Percentiles rank a stretch among this genome's conserved stretches.
phyloP scores from a whole-genome alignment of 1,139 yeast species.

The Lodderomyces beijingensis region DNA sequence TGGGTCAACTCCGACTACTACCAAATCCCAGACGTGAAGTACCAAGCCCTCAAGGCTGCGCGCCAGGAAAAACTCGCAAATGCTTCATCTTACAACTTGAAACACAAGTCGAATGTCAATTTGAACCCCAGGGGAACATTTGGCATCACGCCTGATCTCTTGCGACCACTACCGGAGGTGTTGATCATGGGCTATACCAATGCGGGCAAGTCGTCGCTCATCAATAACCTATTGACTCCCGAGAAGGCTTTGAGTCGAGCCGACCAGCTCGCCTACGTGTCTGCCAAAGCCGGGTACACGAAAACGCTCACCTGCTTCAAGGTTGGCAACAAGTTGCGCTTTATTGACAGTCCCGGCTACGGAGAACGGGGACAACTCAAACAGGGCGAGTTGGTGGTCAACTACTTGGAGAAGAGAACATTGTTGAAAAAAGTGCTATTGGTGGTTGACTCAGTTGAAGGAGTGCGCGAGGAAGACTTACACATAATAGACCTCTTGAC shows the following conservation, averaged over 20 bases:
- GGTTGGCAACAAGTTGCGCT: slow-evolving; percentile 55
- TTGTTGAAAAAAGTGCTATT: slow-evolving; percentile 57
- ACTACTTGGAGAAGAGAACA: slow-evolving; percentile 52
- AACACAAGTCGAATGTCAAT: slow-evolving; percentile 18
- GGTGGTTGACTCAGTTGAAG: slow-evolving; percentile 55
- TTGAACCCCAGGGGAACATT: slow-evolving; percentile 20
- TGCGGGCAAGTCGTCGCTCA: slow-evolving; percentile 76
- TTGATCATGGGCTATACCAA: slow-evolving; percentile 74
- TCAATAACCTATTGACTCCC: slow-evolving; percentile 49
- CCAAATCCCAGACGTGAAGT: slow-evolving; percentile 57
- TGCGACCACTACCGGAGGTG: slow-evolving; percentile 50
- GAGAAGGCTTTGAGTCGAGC: slow-evolving; percentile 22
- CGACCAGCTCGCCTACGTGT: slow-evolving; percentile 48
- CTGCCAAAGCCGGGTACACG: slow-evolving; percentile 69
- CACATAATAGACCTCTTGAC: slow-evolving; percentile 48
- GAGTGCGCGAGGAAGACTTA: slow-evolving; percentile 55
- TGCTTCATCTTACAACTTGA: slow-evolving; percentile 18
- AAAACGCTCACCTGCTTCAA: slow-evolving; percentile 72
- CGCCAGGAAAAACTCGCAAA: slow-evolving; percentile 7
- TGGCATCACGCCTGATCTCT: slow-evolving; percentile 27
- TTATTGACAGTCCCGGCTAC: slow-evolving; percentile 86
- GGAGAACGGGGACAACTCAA: slow-evolving; percentile 58
- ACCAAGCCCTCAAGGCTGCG: slow-evolving; percentile 25
- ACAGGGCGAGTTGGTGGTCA: slow-evolving; percentile 67
- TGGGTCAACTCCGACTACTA: slow-evolving; percentile 55